These are phyloP conservation scores for Cryptosporidium parvum DNA, from an alignment of 169 alveolate genomes.

Conservation along the genomic window DNA sequence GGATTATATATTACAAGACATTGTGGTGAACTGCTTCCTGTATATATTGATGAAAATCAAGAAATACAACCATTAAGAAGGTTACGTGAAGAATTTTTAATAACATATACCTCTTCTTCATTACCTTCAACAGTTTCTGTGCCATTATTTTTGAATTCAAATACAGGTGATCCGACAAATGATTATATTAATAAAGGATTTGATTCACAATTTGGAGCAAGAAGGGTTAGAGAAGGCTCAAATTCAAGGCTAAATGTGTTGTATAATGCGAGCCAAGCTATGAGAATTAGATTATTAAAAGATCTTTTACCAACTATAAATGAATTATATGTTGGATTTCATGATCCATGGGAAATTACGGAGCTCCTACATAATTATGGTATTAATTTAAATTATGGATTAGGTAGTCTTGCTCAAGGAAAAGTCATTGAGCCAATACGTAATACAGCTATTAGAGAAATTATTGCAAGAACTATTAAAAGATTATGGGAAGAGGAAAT, in stretches of 20 bases:
- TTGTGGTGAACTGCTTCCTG: constrained; percentile 70
- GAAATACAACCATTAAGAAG: constrained; percentile 51
- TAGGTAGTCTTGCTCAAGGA: constrained; percentile 52
- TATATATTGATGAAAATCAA: constrained; percentile 62
- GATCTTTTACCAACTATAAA: constrained; percentile 65
- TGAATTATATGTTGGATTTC: constrained; percentile 60
- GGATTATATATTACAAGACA: constrained; percentile 63
- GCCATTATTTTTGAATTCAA: constrained; percentile 61
- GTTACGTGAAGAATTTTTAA: constrained; percentile 47
- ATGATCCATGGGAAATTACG: constrained; percentile 75
- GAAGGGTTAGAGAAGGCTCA: neutral
- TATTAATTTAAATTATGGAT: constrained; percentile 51
- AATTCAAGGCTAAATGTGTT: constrained; percentile 24
- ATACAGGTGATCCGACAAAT: constrained; percentile 51
- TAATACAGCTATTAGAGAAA: constrained; percentile 60
- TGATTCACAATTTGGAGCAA: neutral
- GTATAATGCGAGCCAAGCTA: constrained; percentile 63
- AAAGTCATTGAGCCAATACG: constrained; percentile 63
- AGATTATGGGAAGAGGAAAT: constrained; percentile 75
- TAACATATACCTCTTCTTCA: constrained; percentile 42
- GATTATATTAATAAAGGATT: constrained; percentile 8
- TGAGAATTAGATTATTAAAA: constrained; percentile 44
- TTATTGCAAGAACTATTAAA: constrained; percentile 71
- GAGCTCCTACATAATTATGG: constrained; percentile 70
- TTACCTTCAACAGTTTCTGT: constrained; percentile 64